These are phyloP conservation scores for Aspergillus diversus DNA, from an alignment of 495 filamentous ascomycete species.

Conservation along the genomic window DNA sequence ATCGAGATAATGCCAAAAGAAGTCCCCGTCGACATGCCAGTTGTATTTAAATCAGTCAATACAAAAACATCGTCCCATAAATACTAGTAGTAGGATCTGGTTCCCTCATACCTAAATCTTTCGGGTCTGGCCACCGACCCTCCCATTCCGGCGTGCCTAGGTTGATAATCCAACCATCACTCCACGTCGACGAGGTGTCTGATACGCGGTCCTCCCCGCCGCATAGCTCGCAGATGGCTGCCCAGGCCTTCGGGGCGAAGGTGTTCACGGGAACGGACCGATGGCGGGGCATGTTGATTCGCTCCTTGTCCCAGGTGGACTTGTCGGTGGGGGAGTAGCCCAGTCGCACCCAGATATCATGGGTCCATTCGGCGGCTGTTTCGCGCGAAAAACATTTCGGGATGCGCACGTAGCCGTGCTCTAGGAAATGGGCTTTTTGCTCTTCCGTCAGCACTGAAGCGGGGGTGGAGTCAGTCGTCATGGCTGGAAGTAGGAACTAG, in stretches of 20 bases:
- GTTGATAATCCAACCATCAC: constrained; percentile 74
- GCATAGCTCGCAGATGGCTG: constrained; percentile 69
- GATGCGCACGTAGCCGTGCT: constrained; percentile 66
- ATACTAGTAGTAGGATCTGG: background rate
- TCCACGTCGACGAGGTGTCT: constrained; percentile 58
- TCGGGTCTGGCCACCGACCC: constrained; percentile 51
- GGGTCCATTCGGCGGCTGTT: constrained; percentile 59
- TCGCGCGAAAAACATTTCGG: constrained; percentile 62
- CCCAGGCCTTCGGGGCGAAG: constrained; percentile 71
- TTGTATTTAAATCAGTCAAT: constrained; percentile 22
- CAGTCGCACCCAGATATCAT: constrained; percentile 69
- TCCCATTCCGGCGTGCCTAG: constrained; percentile 62
- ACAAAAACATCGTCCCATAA: background rate
- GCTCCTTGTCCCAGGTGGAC: constrained; percentile 64
- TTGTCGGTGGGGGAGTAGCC: constrained; percentile 68
- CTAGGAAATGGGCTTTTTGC: constrained; percentile 67
- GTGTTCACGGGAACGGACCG: constrained; percentile 52
- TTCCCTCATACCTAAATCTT: constrained; percentile 41
- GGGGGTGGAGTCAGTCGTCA: constrained; percentile 1
- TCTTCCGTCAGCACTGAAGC: constrained; percentile 53
- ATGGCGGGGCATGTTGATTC: constrained; percentile 69
- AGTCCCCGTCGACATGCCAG: constrained; percentile 81
- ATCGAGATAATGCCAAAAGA: constrained; percentile 77
- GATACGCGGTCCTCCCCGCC: constrained; percentile 65
- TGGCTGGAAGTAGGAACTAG: background rate